Evolutionary conservation across 345 rosid genomes (phyloP).

Genomic region (Nasturtium officinale): DNA sequence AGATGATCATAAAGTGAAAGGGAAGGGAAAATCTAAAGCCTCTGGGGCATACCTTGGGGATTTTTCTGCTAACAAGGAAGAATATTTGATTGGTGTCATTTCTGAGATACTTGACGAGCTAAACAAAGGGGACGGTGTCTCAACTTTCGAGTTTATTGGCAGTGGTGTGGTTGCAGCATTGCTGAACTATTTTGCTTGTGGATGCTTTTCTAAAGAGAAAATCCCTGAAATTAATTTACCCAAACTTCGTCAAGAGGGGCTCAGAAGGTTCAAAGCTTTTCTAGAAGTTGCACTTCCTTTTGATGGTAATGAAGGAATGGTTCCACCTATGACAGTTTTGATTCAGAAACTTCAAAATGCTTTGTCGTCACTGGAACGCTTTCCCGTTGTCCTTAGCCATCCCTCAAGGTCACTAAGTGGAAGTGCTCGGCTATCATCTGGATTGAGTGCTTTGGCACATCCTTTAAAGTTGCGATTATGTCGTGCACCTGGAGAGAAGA

Average conservation of each 20-base stretch:
- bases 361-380: constrained; percentile 88
- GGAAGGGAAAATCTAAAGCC: constrained; percentile 87
- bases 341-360: constrained; percentile 99
- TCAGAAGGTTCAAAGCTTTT: constrained; percentile 79
- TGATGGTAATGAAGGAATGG: constrained; percentile 50
- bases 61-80: constrained; percentile 71
- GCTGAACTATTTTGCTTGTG: constrained; percentile 91
- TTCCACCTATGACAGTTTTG: constrained; percentile 74
- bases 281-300: constrained; percentile 76
- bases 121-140: constrained; percentile 96
- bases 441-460: constrained; percentile 91
- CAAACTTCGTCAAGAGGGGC: constrained; percentile 84
- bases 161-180: constrained; percentile 97
- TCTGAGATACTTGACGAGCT: constrained; percentile 86
- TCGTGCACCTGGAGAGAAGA: constrained; percentile 87
- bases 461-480: constrained; percentile 95
- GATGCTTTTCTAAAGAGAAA: constrained; percentile 80
- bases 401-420: constrained; percentile 85
- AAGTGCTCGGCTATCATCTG: constrained; percentile 95
- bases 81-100: constrained; percentile 72
- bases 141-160: constrained; percentile 97
- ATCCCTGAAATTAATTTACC: constrained; percentile 73
- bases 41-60: constrained; percentile 60
- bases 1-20: constrained; percentile 82
- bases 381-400: constrained; percentile 95